Evolutionary conservation across 371 early-diverging fungal genomes (phyloP).

Genomic region (Mucor ambiguus): DNA sequence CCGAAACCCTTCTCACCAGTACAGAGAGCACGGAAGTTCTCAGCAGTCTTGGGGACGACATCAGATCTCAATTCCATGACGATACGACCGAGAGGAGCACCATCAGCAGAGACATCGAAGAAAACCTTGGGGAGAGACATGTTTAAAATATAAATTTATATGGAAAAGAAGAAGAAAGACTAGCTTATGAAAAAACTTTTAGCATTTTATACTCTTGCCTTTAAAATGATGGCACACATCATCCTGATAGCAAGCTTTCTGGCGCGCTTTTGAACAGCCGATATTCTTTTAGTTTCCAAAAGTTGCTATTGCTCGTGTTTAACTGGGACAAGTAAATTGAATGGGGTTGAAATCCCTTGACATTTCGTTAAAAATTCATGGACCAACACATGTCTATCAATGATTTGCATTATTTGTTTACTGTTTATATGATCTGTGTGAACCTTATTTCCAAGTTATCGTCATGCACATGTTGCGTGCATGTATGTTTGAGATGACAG

Average conservation of each 20-base stretch:
- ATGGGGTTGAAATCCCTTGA: not conserved
- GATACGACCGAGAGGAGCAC: constrained; percentile 58
- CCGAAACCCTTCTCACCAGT: constrained; percentile 79
- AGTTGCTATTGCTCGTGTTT: constrained; percentile 8
- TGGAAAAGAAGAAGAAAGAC: not conserved
- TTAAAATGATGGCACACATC: not conserved
- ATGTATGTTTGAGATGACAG: not conserved
- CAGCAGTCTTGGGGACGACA: constrained; percentile 95
- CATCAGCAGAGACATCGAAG: constrained; percentile 61
- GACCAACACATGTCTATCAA: not conserved
- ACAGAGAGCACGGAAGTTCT: constrained; percentile 94
- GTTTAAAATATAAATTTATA: not conserved
- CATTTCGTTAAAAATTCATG: not conserved
- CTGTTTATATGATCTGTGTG: not conserved
- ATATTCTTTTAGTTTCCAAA: constrained; percentile 8
- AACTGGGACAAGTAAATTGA: not conserved
- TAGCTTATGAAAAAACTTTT: not conserved
- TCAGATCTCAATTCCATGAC: constrained; percentile 79
- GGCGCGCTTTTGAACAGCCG: not conserved
- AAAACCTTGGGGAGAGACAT: constrained; percentile 41
- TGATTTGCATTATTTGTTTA: not conserved
- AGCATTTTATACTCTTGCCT: not conserved
- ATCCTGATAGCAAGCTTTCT: not conserved
- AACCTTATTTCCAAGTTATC: not conserved
- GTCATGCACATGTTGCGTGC: not conserved